Conservation (phyloP, 805 yeast species). For the Cyberlindnera mrakii region DNA sequence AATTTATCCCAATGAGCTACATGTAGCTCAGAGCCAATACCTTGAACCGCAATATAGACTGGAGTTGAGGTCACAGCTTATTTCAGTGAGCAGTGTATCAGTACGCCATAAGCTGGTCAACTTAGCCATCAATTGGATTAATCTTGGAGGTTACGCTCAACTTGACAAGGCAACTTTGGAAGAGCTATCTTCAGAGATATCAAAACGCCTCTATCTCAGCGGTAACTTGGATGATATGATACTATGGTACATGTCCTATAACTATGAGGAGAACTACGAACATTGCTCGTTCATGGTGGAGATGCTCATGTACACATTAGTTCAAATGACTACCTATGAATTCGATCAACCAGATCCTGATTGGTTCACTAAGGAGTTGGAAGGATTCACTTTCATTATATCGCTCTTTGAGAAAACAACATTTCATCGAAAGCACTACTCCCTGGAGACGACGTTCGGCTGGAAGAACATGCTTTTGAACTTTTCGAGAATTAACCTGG, state of each 20-base stretch:
- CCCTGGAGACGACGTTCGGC: background rate
- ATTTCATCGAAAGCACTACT: constrained; percentile 7
- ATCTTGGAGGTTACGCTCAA: background rate
- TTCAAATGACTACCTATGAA: constrained; percentile 14
- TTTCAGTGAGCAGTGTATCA: constrained; percentile 3
- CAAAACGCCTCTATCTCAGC: background rate
- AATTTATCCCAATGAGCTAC: constrained; percentile 15
- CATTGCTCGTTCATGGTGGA: constrained; percentile 4
- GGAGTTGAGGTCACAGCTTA: background rate
- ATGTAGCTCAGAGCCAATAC: constrained; percentile 7
- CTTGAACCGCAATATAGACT: background rate
- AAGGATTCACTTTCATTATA: constrained; percentile 2
- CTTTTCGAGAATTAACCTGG: constrained; percentile 10
- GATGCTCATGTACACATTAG: constrained; percentile 5
- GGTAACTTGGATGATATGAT: constrained; percentile 12
- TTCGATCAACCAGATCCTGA: constrained; percentile 3
- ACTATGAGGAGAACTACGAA: constrained; percentile 5
- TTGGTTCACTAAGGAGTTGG: constrained; percentile 7
- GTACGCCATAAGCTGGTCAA: constrained; percentile 6
- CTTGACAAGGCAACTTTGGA: background rate
- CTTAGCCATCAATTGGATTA: constrained; percentile 5
- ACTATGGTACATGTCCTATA: constrained; percentile 10
- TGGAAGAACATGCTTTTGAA: constrained; percentile 6
- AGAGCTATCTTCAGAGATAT: background rate
- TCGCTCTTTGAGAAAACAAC: constrained; percentile 12